Evolutionary conservation across 2,329 filamentous ascomycete genomes (phyloP), one percentile per base, ranked within the genome.

Genomic region (Onygena corvina): DNA sequence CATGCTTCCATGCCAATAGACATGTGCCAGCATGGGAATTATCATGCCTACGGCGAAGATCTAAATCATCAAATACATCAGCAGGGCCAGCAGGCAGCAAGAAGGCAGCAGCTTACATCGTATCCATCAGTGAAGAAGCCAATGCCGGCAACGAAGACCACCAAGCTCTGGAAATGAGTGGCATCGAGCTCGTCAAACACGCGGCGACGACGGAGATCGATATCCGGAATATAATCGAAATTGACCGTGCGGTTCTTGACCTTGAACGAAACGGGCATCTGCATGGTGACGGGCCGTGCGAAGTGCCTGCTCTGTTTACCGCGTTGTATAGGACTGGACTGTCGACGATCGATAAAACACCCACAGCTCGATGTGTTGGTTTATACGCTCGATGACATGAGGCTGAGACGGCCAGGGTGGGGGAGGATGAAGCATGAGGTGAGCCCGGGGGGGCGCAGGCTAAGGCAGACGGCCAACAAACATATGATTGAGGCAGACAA

Each of bases 111-210:
- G 9, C 27, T 9, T 21, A 31, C 31, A 33, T 31, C 25, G 20
- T 34, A 47, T 30, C 46, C 46, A 47, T 47, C 46, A 25, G 29
- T 31, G 33, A 47, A 47, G 29, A 47, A 33, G 21, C 46, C 46
- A 8, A 47, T 33, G 6, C 31, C 46, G 7, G 46, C 46, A 11
- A 47, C 46, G 33, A 23, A 55, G 44, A 21, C 36, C 7, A 54
- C 51, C 2, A 54, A 40, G 31, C 44, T 51, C 48, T 55, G 53
- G 11, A 55, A 55, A 31, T 55, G 53, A n/a, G 53, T 55, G 21
- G 52, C 46, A 49, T 55, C 53, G 12, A 55, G 50, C 31, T 54
- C 53, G 34, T 55, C 52, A 21, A 55, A 52, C 25, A 55, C 53
- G 27, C 53, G 53, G 27, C 48, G 33, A 21, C 52, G 47, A 30